Evolutionary conservation across 2,329 filamentous ascomycete species (phyloP), one percentile per base, ranked within the genome.

Genomic region (Aspergillus neotritici): DNA sequence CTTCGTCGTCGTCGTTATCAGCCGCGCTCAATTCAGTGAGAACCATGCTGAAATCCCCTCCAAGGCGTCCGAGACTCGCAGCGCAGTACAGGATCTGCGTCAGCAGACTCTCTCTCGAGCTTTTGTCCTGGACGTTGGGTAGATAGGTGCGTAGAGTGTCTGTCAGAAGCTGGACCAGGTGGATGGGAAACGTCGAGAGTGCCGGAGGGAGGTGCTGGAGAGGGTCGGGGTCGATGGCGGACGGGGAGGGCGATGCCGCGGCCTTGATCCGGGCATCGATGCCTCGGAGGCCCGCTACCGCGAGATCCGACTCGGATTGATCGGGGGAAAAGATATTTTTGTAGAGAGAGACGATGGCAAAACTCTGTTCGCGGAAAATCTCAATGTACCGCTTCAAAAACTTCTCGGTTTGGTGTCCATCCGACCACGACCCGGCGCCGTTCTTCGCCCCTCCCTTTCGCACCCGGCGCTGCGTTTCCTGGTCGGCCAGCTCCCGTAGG

Each of bases 341-440:
- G 66, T 94, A 96, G 77, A 97, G 88, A 46, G 88, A 94, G 21
- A 97, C 82, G 47, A 97, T 94, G 34, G 84, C 86, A 64, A 98
- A 98, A 62, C 87, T 95, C 66, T 98, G 93, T 67, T 98, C 93
- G 40, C 93, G 85, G 64, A 97, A 97, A 21, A 98, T 89, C 63
- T 98, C 93, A 56, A 98, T 87, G 66, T 94, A 98, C 37, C 90
- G 80, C 66, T 97, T 98, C 34, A 98, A 71, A 58, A 89, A 98
- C 40, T 89, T 79, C 65, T 97, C 93, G 1, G 90, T 96, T 64
- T 97, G 93, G 58, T 94, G 89, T 0, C 91, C 91, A 1, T 80
- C 60, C 1, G 64, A 63, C 66, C 65, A 69, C 2, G 56, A 48
- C 25, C 49, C 54, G 10, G 47, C 37, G 31, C 46, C 50, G 14